These are phyloP conservation scores for Piper longum DNA, from an alignment of 164 flowering plant genomes.

Conservation along the genomic window DNA sequence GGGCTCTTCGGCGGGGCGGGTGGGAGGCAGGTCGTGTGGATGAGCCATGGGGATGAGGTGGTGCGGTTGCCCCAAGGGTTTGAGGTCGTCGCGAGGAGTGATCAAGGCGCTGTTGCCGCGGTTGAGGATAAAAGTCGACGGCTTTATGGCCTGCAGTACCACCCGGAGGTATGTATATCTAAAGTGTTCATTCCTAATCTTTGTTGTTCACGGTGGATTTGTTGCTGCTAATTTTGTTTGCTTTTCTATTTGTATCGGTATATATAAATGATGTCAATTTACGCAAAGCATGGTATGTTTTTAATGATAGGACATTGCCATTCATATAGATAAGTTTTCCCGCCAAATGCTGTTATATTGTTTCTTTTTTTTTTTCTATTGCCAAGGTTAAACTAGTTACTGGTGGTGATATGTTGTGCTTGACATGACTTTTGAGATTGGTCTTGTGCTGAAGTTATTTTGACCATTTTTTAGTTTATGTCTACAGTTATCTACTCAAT, in stretches of 20 bases:
- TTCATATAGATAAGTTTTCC: background rate
- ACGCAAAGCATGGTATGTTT: no score
- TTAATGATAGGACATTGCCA: background rate
- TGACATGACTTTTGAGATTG: no score
- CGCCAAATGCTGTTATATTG: no score
- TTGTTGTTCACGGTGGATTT: background rate
- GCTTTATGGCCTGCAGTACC: constrained; percentile 87
- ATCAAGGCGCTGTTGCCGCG: constrained; percentile 68
- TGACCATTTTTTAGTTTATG: no score
- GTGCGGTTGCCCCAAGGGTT: constrained; percentile 66
- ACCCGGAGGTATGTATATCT: constrained; percentile 59
- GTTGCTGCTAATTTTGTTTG: background rate
- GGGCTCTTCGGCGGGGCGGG: constrained; percentile 52
- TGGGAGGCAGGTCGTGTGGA: constrained; percentile 74
- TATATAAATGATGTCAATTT: no score
- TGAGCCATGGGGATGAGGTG: constrained; percentile 96
- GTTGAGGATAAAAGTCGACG: constrained; percentile 42
- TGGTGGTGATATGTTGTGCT: no score
- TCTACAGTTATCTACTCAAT: no score
- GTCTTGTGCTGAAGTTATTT: no score
- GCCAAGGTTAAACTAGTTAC: no score
- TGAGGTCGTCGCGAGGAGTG: constrained; percentile 55
- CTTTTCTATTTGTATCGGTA: no score
- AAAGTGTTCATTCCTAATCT: background rate
- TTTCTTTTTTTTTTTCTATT: no score